These are phyloP conservation scores for Aspergillus sojae DNA, from an alignment of 2,329 filamentous ascomycete genomes.

Conservation along the genomic window DNA sequence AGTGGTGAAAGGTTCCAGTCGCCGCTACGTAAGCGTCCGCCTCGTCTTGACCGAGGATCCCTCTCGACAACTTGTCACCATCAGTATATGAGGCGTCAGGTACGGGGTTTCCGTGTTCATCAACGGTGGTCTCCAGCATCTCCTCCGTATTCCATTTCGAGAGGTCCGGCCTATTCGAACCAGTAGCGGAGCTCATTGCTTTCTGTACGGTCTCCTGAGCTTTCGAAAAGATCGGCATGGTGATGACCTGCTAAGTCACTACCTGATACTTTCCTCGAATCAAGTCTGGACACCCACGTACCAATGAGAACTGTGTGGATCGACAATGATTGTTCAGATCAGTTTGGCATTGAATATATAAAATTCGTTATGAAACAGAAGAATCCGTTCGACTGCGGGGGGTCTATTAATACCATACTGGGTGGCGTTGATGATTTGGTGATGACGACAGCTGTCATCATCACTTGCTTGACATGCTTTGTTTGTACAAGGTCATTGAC, in stretches of 20 bases:
- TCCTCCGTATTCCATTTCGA: conserved; percentile 31
- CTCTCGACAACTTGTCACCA: conserved; percentile 22
- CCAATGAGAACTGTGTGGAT: neutral
- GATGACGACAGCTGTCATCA: conserved; percentile 34
- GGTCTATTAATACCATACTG: conserved; percentile 7
- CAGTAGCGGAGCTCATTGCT: neutral
- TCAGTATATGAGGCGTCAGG: conserved; percentile 31
- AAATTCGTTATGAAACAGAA: neutral
- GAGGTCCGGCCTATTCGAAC: conserved; percentile 7
- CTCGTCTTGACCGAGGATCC: conserved; percentile 24
- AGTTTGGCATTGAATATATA: neutral
- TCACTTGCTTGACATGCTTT: conserved; percentile 11
- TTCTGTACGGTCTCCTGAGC: conserved; percentile 10
- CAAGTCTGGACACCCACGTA: neutral
- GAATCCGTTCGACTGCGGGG: neutral
- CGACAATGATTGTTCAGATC: neutral
- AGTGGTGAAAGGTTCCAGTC: neutral
- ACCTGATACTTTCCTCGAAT: neutral
- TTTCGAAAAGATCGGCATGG: conserved; percentile 2
- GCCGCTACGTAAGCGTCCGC: conserved; percentile 35
- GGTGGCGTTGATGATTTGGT: conserved; percentile 34
- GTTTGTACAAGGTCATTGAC: conserved; percentile 14
- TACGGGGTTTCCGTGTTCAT: conserved; percentile 35
- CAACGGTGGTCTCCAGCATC: conserved; percentile 33
- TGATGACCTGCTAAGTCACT: neutral